These are phyloP conservation scores for Taxawa tesnikishii DNA, from an alignment of 2,329 filamentous ascomycete genomes.

Conservation along the genomic window DNA sequence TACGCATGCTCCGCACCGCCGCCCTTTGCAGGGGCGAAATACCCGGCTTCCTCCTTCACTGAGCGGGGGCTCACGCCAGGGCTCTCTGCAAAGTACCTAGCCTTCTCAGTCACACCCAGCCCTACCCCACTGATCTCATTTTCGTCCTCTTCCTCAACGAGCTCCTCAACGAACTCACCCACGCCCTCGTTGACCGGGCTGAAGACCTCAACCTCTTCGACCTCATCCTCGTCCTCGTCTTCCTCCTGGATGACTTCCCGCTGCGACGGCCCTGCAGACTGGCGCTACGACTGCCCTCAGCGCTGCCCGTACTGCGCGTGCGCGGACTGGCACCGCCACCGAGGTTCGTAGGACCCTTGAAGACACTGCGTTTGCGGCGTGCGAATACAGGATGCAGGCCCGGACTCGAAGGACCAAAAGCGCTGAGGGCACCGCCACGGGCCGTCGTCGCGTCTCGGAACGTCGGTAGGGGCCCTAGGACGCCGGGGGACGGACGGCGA, in stretches of 20 bases:
- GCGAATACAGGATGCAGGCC: conserved; percentile 57
- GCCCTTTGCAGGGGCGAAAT: no score
- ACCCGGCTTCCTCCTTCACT: no score
- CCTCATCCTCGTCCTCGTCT: conserved; percentile 8
- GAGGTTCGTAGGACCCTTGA: conserved; percentile 65
- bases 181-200: conserved; percentile 31
- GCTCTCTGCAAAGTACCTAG: no score
- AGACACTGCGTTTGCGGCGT: conserved; percentile 66
- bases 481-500: conserved; percentile 18
- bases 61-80: no score
- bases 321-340: conserved; percentile 32
- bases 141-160: conserved; percentile 4
- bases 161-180: conserved; percentile 19
- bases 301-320: conserved; percentile 6
- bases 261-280: conserved; percentile 58
- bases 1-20: no score
- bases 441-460: conserved; percentile 11
- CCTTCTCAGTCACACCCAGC: no score
- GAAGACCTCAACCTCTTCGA: conserved; percentile 50
- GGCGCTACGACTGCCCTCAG: conserved; percentile 24
- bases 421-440: background rate
- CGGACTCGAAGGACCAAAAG: conserved; percentile 45
- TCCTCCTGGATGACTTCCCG: conserved; percentile 44
- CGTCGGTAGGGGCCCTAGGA: conserved; percentile 15
- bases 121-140: no score